Percentiles rank a stretch among this genome's conserved stretches.
Conservation (phyloP, 805 yeast genomes). For the Lachancea thermotolerans region DNA sequence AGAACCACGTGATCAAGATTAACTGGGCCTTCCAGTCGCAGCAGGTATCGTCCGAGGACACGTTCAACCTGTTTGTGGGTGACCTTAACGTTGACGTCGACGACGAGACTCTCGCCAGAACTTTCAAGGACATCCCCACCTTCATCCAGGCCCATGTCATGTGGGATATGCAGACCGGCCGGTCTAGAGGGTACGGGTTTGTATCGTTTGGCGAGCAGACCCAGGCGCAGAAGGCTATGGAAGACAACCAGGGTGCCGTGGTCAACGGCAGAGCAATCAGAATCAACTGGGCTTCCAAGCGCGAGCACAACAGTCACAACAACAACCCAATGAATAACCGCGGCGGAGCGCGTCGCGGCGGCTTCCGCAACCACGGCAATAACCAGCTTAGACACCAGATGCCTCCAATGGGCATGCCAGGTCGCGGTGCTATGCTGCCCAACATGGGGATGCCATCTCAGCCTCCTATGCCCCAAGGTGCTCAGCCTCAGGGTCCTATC, state of each 20-base stretch:
- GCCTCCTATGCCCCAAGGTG: slow-evolving; percentile 13
- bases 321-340: slow-evolving; percentile 16
- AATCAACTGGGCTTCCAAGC: slow-evolving; percentile 84
- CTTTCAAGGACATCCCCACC: slow-evolving; percentile 53
- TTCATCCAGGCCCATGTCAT: slow-evolving; percentile 81
- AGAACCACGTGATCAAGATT: slow-evolving; percentile 51
- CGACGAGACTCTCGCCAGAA: slow-evolving; percentile 58
- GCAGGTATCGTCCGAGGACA: slow-evolving; percentile 50
- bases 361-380: slow-evolving; percentile 19
- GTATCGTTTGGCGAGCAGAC: slow-evolving; percentile 60
- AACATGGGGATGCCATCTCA: slow-evolving; percentile 14
- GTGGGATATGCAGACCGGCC: slow-evolving; percentile 96
- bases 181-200: slow-evolving; percentile 89
- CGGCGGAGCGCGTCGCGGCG: slow-evolving; percentile 19
- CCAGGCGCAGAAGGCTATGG: slow-evolving; percentile 71
- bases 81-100: slow-evolving; percentile 77
- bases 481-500: slow-evolving; percentile 17
- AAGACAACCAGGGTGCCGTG: slow-evolving; percentile 65
- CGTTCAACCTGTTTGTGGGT: slow-evolving; percentile 76
- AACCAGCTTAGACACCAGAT: slow-evolving; percentile 15
- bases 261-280: slow-evolving; percentile 72
- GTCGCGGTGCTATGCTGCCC: slow-evolving; percentile 19
- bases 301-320: slow-evolving; percentile 31
- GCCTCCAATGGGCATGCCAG: slow-evolving; percentile 17
- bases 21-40: slow-evolving; percentile 85